phyloP scores from a whole-genome alignment of 176 grass and related monocot genomes.

The Paspalum notatum region DNA sequence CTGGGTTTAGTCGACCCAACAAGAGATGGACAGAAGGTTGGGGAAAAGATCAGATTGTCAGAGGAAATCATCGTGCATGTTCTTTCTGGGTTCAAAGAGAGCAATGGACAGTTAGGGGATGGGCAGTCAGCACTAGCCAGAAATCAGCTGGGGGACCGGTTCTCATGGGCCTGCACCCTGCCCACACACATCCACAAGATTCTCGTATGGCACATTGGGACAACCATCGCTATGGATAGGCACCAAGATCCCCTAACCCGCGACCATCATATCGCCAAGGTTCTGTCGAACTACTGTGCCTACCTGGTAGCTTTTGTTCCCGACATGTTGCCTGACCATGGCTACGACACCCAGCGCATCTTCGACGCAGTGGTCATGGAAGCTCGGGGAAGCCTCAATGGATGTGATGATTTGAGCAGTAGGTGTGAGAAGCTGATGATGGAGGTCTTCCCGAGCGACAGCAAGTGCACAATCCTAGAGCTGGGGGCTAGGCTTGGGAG shows the following conservation, averaged over 20 bases:
- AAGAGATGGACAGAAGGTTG: too few species aligned
- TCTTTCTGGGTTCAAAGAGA: constrained; percentile 26
- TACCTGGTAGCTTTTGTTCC: constrained; percentile 38
- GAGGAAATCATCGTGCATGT: too few species aligned
- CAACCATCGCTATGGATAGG: constrained; percentile 10
- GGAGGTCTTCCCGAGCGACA: background rate
- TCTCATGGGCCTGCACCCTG: constrained; percentile 12
- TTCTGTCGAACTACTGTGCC: constrained; percentile 18
- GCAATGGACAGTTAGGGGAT: background rate
- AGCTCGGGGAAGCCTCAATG: background rate
- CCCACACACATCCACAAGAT: background rate
- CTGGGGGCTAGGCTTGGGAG: constrained; percentile 12
- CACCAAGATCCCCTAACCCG: background rate
- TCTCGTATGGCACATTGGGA: constrained; percentile 34
- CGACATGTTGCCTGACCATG: constrained; percentile 20
- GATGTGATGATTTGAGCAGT: background rate
- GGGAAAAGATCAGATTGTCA: too few species aligned
- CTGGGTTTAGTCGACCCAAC: too few species aligned
- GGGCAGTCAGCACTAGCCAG: background rate
- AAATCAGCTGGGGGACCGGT: background rate
- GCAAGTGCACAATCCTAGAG: background rate
- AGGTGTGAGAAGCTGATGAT: background rate
- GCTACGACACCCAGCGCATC: constrained; percentile 15
- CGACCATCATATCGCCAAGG: background rate
- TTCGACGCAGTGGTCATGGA: constrained; percentile 27